phyloP scores from a whole-genome alignment of 306 rosid species.

The Vigna unguiculata region DNA sequence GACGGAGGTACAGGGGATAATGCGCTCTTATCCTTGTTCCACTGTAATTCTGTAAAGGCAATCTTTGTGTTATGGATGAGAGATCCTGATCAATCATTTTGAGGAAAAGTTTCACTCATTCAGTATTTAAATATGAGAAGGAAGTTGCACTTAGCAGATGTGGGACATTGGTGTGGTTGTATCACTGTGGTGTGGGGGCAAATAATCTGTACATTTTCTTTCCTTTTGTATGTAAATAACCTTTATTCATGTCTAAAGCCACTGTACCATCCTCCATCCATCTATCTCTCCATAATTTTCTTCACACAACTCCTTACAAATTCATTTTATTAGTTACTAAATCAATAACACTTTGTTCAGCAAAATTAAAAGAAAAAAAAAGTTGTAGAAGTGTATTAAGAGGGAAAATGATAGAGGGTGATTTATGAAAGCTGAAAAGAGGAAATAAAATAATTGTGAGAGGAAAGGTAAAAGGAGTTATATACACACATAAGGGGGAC shows the following conservation, averaged over 20 bases:
- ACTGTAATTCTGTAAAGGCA: slow-evolving; percentile 41
- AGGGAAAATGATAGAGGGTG: slow-evolving; percentile 7
- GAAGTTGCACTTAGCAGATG: slow-evolving; percentile 42
- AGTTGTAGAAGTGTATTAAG: neutral
- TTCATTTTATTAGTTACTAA: neutral
- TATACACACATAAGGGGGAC: slow-evolving; percentile 12
- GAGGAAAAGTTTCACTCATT: slow-evolving; percentile 47
- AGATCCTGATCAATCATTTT: slow-evolving; percentile 53
- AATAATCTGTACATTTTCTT: slow-evolving; percentile 38
- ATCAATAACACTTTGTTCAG: too few species aligned
- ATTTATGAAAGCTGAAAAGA: slow-evolving; percentile 18
- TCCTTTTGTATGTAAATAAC: neutral
- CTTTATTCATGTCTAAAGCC: slow-evolving; percentile 29
- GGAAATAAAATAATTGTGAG: slow-evolving; percentile 19
- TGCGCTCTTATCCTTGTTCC: slow-evolving; percentile 32
- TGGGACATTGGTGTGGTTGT: slow-evolving; percentile 39
- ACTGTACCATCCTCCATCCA: slow-evolving; percentile 7
- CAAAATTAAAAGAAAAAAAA: too few species aligned
- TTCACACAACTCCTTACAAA: neutral
- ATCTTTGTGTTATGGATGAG: slow-evolving; percentile 43
- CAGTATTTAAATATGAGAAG: slow-evolving; percentile 34
- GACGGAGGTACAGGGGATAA: slow-evolving; percentile 36
- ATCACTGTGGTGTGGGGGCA: slow-evolving; percentile 43
- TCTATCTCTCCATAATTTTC: neutral
- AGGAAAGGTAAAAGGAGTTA: slow-evolving; percentile 38